Base-by-base conservation (phyloP, 202 grass and related monocot species). In the Schoenoplectus tabernaemontani region DNA sequence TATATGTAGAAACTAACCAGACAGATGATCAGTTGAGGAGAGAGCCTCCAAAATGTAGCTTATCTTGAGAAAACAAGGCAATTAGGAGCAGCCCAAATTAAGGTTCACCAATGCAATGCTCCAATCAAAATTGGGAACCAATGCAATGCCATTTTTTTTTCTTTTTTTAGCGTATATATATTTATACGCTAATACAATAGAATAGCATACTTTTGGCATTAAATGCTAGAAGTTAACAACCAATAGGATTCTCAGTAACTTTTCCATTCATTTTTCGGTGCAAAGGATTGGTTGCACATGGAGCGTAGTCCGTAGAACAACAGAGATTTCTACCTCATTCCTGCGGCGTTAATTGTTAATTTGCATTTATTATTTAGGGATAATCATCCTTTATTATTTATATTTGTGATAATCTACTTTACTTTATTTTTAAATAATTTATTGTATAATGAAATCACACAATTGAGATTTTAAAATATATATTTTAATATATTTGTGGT, bases 141-240 rank as follows among this genome's bases (percentile, higher is more conserved):
- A n/a, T n/a, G n/a, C n/a, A n/a, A n/a, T n/a, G n/a, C n/a, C n/a
- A n/a, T n/a, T n/a, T n/a, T n/a, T n/a, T n/a, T n/a, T n/a, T n/a
- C n/a, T n/a, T n/a, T n/a, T n/a, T n/a, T n/a, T n/a, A n/a, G n/a
- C n/a, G n/a, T n/a, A n/a, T 23, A 3, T 30, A 13, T 60, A 62
- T 64, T 3, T 15, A 61, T 30, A 78, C 11, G 36, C 33, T 65
- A 33, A 42, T 47, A 39, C 78, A 64, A 64, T 80, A 33, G 22
- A 64, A 63, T n/a, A n/a, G 42, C 4, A 56, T 6, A 56, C 51
- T n/a, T 56, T 56, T 56, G 8, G 71, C 72, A 82, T 69, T 86
- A 78, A 82, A 69, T 79, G 61, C 59, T 16, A 86, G n/a, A 83
- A 83, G 60, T 47, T 69, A 38, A 79, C 19, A 23, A n/a, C n/a